Base-by-base conservation (phyloP, 805 yeast species). In the Candida pini region DNA sequence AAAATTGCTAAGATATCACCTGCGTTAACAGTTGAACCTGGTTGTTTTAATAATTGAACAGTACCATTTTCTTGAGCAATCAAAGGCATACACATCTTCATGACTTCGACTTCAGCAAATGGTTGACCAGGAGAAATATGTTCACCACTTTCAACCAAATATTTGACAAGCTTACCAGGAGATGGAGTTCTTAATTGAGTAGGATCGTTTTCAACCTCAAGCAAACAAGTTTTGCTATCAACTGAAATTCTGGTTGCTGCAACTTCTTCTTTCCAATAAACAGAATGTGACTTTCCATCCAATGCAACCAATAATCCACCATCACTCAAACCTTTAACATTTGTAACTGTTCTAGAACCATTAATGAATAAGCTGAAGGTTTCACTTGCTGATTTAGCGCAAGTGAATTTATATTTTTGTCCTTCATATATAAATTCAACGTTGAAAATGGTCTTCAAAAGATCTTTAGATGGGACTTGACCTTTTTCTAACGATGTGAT, bases 51-150 rank as follows among this genome's bases (percentile, higher is more conserved):
- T 28, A 88, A 68, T 66, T 90, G 97, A 35, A 89, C 85, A 39
- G 74, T 69, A 72, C 99, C 99, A 53, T 84, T 82, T 61, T 90
- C 98, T 61, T 80, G 86, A 15, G 97, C 90, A 54, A 89, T 68
- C 52, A 92, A 73, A 33, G 98, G 97, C 97, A 92, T 92, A 64
- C 89, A 88, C 98, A 92, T 92, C 65, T 92, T 92, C 99, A 92
- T 92, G 48, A 92, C 98, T 67, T 92, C 99, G 38, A 92, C 96
- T 67, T 92, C 98, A 27, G 98, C 98, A 55, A 77, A 94, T 30
- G 97, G 80, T 65, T 90, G 95, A 41, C 97, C 97, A 40, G 92
- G 78, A 34, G 63, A 64, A 50, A 92, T 75, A 54, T 90, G 97
- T 45, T 90, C 98, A 48, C 98, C 98, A 50, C 81, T 82, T 56